phyloP scores from a whole-genome alignment of 257 asterid genomes.

The Solanum piurae region DNA sequence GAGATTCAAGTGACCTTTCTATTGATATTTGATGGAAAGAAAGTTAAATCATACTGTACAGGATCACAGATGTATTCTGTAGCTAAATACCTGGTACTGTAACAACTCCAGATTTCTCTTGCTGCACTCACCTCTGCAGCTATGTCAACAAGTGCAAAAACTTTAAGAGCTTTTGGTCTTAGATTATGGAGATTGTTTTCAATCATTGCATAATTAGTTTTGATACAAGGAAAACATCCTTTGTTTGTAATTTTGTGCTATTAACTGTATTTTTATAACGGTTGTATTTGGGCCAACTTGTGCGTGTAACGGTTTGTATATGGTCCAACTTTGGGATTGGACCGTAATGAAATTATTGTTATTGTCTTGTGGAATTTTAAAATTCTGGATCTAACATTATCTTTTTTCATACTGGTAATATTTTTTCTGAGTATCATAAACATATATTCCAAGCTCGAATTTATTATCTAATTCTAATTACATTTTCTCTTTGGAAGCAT shows the following conservation, averaged over 20 bases:
- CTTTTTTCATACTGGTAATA: neutral
- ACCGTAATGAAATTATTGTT: neutral
- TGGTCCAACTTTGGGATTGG: neutral
- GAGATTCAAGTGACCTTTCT: neutral
- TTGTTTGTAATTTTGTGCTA: neutral
- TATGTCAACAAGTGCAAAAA: neutral
- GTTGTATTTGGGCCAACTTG: neutral
- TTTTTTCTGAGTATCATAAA: neutral
- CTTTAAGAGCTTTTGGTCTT: neutral
- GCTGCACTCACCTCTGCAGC: neutral
- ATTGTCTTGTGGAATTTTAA: neutral
- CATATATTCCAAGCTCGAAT: too few relatives aligned
- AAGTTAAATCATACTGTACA: neutral
- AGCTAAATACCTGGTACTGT: neutral
- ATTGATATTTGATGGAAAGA: neutral
- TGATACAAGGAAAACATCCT: neutral
- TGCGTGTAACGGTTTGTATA: too few relatives aligned
- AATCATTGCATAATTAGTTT: neutral
- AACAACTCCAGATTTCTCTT: neutral
- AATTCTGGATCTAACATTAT: neutral
- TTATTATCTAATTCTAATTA: too few relatives aligned
- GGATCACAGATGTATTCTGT: neutral
- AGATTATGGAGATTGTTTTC: neutral
- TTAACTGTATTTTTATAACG: neutral
- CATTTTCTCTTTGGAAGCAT: neutral